Percentiles rank a stretch among this genome's conserved stretches.
phyloP scores from a whole-genome alignment of 495 filamentous ascomycete genomes.

The Evernia prunastri region DNA sequence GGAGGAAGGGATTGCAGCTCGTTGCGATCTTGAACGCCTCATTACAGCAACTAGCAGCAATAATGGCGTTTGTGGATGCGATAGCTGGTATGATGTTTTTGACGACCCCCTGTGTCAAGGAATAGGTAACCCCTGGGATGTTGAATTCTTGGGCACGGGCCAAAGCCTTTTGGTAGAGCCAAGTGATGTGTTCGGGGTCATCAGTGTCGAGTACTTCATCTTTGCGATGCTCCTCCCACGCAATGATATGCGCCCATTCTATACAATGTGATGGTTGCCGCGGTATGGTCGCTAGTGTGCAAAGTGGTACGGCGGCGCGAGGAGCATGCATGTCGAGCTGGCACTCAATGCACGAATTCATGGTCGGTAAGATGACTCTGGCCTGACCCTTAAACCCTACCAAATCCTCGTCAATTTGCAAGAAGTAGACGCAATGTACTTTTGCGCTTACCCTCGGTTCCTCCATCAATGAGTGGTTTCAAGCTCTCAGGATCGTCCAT shows the following conservation, averaged over 20 bases:
- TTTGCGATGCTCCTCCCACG: slow-evolving; percentile 56
- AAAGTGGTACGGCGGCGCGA: slow-evolving; percentile 86
- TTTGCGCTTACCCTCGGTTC: slow-evolving; percentile 67
- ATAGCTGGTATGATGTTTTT: slow-evolving; percentile 99
- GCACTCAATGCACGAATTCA: slow-evolving; percentile 96
- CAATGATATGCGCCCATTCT: slow-evolving; percentile 95
- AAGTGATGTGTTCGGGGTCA: slow-evolving; percentile 93
- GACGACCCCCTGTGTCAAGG: slow-evolving; percentile 94
- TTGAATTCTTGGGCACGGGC: slow-evolving; percentile 78
- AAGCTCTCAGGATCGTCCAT: slow-evolving; percentile 67
- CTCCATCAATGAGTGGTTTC: slow-evolving; percentile 93
- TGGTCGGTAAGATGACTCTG: slow-evolving; percentile 81
- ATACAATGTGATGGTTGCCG: slow-evolving; percentile 98
- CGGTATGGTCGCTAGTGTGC: slow-evolving; percentile 93
- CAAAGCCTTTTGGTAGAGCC: slow-evolving; percentile 86
- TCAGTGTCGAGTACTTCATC: slow-evolving; percentile 79
- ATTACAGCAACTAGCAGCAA: slow-evolving; percentile 91
- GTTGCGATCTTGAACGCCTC: slow-evolving; percentile 94
- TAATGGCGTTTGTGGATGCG: slow-evolving; percentile 93
- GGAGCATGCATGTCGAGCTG: slow-evolving; percentile 98
- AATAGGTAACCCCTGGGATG: slow-evolving; percentile 89
- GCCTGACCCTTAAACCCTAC: slow-evolving; percentile 93
- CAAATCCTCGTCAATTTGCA: slow-evolving; percentile 21
- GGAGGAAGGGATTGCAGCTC: slow-evolving; percentile 67
- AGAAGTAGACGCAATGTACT: neutral